Evolutionary conservation across 768 basidiomycete genomes (phyloP), one percentile per base, ranked within the genome.

Genomic region (Lactarius hatsudake): DNA sequence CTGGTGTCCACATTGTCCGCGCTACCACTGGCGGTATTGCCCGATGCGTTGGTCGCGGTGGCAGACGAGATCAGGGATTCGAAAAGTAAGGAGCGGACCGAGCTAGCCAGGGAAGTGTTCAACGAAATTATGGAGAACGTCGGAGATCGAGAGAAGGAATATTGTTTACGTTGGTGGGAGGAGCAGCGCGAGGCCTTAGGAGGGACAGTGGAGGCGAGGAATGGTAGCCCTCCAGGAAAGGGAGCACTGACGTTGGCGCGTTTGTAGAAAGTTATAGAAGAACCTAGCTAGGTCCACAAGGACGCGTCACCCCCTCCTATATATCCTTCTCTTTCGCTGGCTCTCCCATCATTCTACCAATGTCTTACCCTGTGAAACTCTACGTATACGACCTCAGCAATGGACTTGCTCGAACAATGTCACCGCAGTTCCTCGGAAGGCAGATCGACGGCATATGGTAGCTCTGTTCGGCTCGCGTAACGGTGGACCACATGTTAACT

Each of bases 361-460:
- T 71, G 68, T 5, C 68, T 42, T 45, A 20, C 32, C 77, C 78
- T 32, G 94, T 97, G 20, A 81, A 92, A 71, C 83, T 97, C 30
- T 94, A 95, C 74, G 86, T 96, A 1, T 97, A 97, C 76, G 95
- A 97, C 73, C 87, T 96, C 62, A 94, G 88, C 77, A 87, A 89
- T 73, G 95, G 95, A 51, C 81, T 96, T 72, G 96, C 94, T 7
- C 82, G 83, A 62, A 84, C 87, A 67, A 78, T 97, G 42, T 96
- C 94, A 7, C 78, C 82, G 57, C 90, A 90, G 76, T 81, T 97
- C 48, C 91, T 90, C 0, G 96, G 96, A 5, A 84, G 86, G 61
- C 93, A 95, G 76, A 93, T 97, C 62, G 93, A 97, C 69, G 96
- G 96, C 0, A 87, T 98, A 61, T 98, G 96, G 95, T 93, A 63